Percentiles rank a stretch among this genome's conserved stretches.
Conservation (phyloP, 208 protist genomes). For the Leishmania arabica region DNA sequence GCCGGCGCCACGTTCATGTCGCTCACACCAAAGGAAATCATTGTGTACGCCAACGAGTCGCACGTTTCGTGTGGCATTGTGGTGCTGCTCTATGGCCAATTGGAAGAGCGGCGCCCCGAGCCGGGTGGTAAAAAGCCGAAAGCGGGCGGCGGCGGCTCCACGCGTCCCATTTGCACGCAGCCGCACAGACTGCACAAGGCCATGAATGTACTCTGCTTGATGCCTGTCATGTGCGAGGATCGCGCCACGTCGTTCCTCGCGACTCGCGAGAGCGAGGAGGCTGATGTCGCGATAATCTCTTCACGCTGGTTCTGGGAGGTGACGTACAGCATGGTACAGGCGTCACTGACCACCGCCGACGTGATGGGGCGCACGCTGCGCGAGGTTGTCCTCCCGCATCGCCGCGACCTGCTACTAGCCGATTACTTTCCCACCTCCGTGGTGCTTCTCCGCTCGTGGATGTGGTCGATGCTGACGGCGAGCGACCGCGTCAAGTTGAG, state of each 20-base stretch:
- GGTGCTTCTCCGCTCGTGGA: constrained; percentile 84
- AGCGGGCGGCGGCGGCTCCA: background rate
- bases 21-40: constrained; percentile 50
- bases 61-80: constrained; percentile 80
- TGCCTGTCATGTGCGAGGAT: constrained; percentile 84
- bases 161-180: constrained; percentile 44
- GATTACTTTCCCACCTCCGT: constrained; percentile 76
- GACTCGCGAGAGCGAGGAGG: constrained; percentile 43
- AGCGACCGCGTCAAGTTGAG: constrained; percentile 82
- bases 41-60: constrained; percentile 82
- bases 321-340: constrained; percentile 49
- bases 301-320: constrained; percentile 86
- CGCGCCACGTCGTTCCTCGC: constrained; percentile 45
- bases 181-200: constrained; percentile 40
- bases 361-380: constrained; percentile 58
- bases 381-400: constrained; percentile 54
- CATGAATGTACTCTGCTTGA: constrained; percentile 63
- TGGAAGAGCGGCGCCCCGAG: constrained; percentile 47
- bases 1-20: constrained; percentile 57
- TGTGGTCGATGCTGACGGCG: constrained; percentile 74
- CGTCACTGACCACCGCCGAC: constrained; percentile 30
- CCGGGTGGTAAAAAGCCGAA: background rate
- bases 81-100: constrained; percentile 78
- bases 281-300: constrained; percentile 78
- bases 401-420: constrained; percentile 55